phyloP scores from a whole-genome alignment of 805 yeast genomes.

The Alloascoidea hylecoeti region DNA sequence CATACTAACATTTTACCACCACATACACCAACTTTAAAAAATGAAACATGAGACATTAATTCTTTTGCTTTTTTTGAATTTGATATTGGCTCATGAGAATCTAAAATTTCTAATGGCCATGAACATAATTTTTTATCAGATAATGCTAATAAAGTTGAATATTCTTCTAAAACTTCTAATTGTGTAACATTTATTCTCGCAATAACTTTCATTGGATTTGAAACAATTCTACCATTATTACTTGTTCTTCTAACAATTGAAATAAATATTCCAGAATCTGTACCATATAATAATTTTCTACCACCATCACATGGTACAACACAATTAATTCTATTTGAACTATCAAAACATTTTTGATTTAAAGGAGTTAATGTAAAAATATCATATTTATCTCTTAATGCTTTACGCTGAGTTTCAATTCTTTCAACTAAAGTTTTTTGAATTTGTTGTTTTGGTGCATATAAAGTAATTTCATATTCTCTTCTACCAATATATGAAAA shows the following conservation, averaged over 20 bases:
- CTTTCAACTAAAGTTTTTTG: constrained; percentile 74
- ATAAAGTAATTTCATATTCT: constrained; percentile 27
- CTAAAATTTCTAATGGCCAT: constrained; percentile 58
- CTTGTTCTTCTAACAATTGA: constrained; percentile 54
- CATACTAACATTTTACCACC: constrained; percentile 80
- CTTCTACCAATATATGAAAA: constrained; percentile 35
- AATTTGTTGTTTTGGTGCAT: constrained; percentile 28
- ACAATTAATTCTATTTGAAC: constrained; percentile 69
- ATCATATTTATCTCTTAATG: constrained; percentile 57
- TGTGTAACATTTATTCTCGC: constrained; percentile 71
- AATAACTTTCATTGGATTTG: constrained; percentile 65
- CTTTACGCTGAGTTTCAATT: constrained; percentile 65
- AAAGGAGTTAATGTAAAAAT: constrained; percentile 68
- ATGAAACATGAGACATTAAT: constrained; percentile 74
- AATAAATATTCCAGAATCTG: constrained; percentile 81
- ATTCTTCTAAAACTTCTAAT: constrained; percentile 84
- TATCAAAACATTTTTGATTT: constrained; percentile 63
- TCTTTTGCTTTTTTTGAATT: constrained; percentile 53
- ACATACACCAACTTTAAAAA: constrained; percentile 88
- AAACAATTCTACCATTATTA: constrained; percentile 37
- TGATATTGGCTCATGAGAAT: constrained; percentile 23
- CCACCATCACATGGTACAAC: constrained; percentile 94
- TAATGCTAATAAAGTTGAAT: constrained; percentile 65
- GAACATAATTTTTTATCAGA: constrained; percentile 74
- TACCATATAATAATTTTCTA: constrained; percentile 76